Conservation (phyloP, 768 basidiomycete species). For the Ramaria sp. region DNA sequence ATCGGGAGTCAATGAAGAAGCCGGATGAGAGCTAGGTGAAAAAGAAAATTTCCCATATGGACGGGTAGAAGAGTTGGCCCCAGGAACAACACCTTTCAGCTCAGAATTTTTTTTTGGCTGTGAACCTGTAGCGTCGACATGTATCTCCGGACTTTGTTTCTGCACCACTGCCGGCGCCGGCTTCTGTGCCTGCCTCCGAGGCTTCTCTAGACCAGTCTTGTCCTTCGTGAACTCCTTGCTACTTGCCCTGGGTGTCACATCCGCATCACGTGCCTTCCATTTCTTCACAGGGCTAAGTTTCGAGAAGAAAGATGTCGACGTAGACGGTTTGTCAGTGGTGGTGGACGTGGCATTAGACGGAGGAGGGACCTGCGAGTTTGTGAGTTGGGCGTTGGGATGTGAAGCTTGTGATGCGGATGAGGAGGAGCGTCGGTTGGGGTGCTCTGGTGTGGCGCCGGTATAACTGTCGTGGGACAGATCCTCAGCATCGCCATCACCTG, state of each 20-base stretch:
- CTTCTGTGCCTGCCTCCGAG: background rate
- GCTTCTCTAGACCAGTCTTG: background rate
- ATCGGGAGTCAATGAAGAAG: background rate
- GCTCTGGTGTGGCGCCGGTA: background rate
- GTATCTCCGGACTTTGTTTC: background rate
- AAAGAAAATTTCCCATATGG: too few species aligned
- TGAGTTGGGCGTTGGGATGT: background rate
- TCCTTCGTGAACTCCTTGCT: background rate
- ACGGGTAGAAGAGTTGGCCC: too few species aligned
- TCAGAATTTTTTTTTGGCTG: too few species aligned
- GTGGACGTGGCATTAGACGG: background rate
- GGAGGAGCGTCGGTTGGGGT: background rate
- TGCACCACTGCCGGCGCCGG: background rate
- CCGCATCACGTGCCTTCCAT: conserved; percentile 1
- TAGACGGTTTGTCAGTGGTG: background rate
- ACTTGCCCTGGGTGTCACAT: background rate
- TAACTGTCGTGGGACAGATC: conserved; percentile 1
- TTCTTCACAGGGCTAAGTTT: background rate
- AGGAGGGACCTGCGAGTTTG: background rate
- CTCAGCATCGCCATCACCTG: conserved; percentile 1
- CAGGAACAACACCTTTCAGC: too few species aligned
- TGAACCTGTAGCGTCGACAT: too few species aligned
- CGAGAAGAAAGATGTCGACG: background rate
- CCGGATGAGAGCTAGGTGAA: background rate
- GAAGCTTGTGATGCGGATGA: background rate